Evolutionary conservation across 768 basidiomycete species (phyloP).

Genomic region (Termitomyces sp.): DNA sequence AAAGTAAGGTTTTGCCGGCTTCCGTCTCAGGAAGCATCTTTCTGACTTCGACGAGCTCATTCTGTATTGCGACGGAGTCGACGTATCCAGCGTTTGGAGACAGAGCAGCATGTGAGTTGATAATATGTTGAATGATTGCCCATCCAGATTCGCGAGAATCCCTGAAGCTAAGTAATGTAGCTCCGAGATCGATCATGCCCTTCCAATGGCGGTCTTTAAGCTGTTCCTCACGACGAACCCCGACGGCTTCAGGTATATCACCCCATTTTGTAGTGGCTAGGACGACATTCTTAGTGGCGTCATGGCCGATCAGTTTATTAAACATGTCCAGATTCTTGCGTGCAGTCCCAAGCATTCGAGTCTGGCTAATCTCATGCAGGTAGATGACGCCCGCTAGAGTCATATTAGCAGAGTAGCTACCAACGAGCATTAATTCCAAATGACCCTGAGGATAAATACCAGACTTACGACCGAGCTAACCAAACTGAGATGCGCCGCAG

Average conservation of each 20-base stretch:
- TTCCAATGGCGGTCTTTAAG: conserved; percentile 9
- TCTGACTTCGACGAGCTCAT: conserved; percentile 18
- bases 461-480: conserved; percentile 10
- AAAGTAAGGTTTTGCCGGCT: conserved; percentile 16
- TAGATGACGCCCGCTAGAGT: conserved; percentile 13
- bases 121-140: conserved; percentile 5
- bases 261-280: conserved; percentile 14
- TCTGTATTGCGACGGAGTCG: conserved; percentile 17
- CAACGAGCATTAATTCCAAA: not conserved
- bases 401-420: conserved; percentile 12
- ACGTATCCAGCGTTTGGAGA: not conserved
- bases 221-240: conserved; percentile 6
- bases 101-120: conserved; percentile 1
- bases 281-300: conserved; percentile 11
- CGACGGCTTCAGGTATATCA: conserved; percentile 1
- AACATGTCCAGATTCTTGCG: conserved; percentile 16
- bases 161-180: conserved; percentile 3
- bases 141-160: conserved; percentile 5
- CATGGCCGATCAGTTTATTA: conserved; percentile 11
- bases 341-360: conserved; percentile 16
- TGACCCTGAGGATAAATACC: too few relatives aligned
- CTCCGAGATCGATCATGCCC: conserved; percentile 6
- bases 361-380: conserved; percentile 15
- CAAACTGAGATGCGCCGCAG: conserved; percentile 6
- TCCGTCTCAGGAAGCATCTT: conserved; percentile 18